Percentiles rank a stretch among this genome's conserved stretches.
Evolutionary conservation across 441 rosid species (phyloP).

Genomic region (Aquilaria agallochum): DNA sequence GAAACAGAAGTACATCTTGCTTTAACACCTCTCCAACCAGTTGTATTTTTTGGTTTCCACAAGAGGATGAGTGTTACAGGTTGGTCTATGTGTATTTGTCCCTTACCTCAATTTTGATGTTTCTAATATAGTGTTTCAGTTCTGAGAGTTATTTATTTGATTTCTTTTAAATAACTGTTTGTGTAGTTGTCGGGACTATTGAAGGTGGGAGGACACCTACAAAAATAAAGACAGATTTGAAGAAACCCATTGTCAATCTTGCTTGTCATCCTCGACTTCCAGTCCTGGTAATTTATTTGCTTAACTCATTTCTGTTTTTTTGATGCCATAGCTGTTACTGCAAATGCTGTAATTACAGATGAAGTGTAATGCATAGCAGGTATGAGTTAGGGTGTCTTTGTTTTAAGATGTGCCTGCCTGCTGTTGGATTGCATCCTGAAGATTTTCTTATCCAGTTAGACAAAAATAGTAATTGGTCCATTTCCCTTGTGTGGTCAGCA

Average conservation of each 20-base stretch:
- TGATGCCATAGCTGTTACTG: no score
- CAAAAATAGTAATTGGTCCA: no score
- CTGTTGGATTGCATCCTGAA: no score
- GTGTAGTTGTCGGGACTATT: conserved; percentile 95
- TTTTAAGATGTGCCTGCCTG: no score
- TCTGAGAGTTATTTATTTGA: conserved; percentile 10
- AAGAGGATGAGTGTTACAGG: conserved; percentile 98
- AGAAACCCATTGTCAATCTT: conserved; percentile 95
- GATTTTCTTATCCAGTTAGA: no score
- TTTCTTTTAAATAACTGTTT: conserved; percentile 11
- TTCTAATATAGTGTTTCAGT: conserved; percentile 8
- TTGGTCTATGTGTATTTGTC: conserved; percentile 22
- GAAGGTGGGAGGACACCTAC: conserved; percentile 98
- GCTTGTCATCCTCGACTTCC: conserved; percentile 99
- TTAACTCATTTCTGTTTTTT: background rate
- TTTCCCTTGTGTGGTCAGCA: no score
- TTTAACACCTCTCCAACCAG: conserved; percentile 93
- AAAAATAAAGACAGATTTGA: conserved; percentile 95
- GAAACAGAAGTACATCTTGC: conserved; percentile 96
- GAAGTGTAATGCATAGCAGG: no score
- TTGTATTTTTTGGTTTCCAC: conserved; percentile 96
- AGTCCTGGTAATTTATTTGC: conserved; percentile 56
- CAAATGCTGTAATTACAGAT: no score
- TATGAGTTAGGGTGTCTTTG: no score
- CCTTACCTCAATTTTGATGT: conserved; percentile 2